phyloP scores from a whole-genome alignment of 768 basidiomycete species.

The Boletus insuetus region DNA sequence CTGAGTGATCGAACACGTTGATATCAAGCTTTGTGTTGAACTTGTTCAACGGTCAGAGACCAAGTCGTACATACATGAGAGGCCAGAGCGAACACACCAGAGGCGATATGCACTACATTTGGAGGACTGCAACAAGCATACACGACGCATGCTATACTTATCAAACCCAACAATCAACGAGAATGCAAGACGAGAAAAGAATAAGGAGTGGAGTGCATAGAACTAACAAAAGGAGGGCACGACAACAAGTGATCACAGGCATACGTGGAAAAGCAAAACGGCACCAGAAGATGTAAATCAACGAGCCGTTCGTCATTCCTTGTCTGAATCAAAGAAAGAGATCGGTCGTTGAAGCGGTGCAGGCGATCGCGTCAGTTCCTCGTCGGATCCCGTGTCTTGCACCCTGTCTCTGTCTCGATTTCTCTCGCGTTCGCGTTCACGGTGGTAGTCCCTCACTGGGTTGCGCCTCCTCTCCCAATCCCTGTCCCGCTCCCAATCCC shows the following conservation, averaged over 20 bases:
- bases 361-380: constrained; percentile 22
- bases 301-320: not conserved
- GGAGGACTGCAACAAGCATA: too few species aligned
- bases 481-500: constrained; percentile 1
- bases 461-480: not conserved
- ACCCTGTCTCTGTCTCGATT: not conserved
- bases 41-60: too few species aligned
- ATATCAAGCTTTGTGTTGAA: too few species aligned
- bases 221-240: not conserved
- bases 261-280: too few species aligned
- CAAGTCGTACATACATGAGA: not conserved
- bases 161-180: not conserved
- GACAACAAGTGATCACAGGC: too few species aligned
- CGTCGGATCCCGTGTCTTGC: constrained; percentile 3
- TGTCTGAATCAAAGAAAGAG: constrained; percentile 32
- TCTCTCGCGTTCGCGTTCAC: not conserved
- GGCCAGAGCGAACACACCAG: not conserved
- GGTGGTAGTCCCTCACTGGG: not conserved
- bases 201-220: not conserved
- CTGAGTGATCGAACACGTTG: too few species aligned
- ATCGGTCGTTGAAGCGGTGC: constrained; percentile 31
- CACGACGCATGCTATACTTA: not conserved
- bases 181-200: not conserved
- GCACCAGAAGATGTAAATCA: not conserved
- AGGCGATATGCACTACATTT: not conserved